phyloP scores from a whole-genome alignment of 768 basidiomycete genomes.

The Udeniomyces megalosporus region DNA sequence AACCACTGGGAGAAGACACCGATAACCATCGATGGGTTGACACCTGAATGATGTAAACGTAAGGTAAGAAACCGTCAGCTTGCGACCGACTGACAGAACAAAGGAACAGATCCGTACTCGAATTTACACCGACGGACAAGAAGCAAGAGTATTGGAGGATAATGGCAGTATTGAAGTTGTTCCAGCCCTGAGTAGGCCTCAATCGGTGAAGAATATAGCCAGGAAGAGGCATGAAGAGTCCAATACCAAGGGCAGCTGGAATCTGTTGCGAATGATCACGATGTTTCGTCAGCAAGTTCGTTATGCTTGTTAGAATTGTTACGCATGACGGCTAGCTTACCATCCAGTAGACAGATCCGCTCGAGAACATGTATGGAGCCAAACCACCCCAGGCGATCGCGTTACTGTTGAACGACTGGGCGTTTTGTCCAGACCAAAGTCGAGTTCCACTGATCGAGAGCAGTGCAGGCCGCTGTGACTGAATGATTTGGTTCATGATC shows the following conservation, averaged over 20 bases:
- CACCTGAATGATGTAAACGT: slow-evolving; percentile 7
- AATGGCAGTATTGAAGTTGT: slow-evolving; percentile 18
- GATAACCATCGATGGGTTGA: slow-evolving; percentile 19
- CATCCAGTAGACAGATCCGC: slow-evolving; percentile 20
- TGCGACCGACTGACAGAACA: slow-evolving; percentile 12
- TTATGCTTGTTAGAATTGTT: no score
- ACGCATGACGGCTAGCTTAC: neutral
- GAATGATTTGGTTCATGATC: slow-evolving; percentile 18
- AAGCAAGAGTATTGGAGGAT: slow-evolving; percentile 23
- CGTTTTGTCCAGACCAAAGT: slow-evolving; percentile 24
- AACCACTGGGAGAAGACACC: slow-evolving; percentile 23
- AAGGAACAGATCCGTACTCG: no score
- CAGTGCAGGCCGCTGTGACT: neutral
- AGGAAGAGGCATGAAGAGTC: slow-evolving; percentile 20
- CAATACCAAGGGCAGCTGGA: slow-evolving; percentile 20
- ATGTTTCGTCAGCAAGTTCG: no score
- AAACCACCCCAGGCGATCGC: slow-evolving; percentile 35
- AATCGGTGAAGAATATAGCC: slow-evolving; percentile 19
- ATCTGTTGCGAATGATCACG: neutral
- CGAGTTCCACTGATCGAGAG: slow-evolving; percentile 16
- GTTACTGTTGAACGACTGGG: slow-evolving; percentile 23
- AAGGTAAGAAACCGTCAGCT: slow-evolving; percentile 15
- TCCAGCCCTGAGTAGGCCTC: slow-evolving; percentile 14
- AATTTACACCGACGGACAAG: slow-evolving; percentile 21
- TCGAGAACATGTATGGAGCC: slow-evolving; percentile 28